Evolutionary conservation across 768 basidiomycete genomes (phyloP).

Genomic region (Gyrodon lividus): DNA sequence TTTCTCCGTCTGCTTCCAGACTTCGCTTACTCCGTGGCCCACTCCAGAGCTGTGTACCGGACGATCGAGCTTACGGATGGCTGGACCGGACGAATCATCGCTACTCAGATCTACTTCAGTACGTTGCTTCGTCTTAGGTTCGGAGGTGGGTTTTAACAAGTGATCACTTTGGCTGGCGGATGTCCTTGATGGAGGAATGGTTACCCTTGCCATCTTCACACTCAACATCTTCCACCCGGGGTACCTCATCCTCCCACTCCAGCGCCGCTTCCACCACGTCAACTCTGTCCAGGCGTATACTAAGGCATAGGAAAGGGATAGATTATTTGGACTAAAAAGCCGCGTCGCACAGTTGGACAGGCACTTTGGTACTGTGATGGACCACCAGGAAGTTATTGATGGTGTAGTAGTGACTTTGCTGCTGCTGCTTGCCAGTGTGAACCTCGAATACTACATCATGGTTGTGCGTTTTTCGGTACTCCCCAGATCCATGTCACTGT

Average conservation of each 20-base stretch:
- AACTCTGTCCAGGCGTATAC: neutral
- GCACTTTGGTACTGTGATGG: no score
- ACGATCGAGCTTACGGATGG: slow-evolving; percentile 13
- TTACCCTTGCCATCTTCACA: slow-evolving; percentile 44
- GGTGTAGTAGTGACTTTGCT: no score
- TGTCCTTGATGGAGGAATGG: slow-evolving; percentile 49
- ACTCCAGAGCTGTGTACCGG: slow-evolving; percentile 10
- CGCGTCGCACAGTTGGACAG: neutral
- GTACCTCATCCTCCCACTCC: slow-evolving; percentile 18
- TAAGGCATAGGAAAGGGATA: neutral
- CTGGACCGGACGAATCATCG: slow-evolving; percentile 50
- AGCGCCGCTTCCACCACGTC: neutral
- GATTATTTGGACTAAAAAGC: neutral
- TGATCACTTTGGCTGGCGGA: slow-evolving; percentile 30
- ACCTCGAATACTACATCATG: no score
- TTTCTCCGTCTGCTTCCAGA: neutral
- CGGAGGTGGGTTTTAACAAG: neutral
- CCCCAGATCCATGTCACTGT: no score
- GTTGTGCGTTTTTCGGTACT: no score
- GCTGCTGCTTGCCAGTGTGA: no score
- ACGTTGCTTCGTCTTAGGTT: slow-evolving; percentile 12
- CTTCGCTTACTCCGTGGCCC: neutral
- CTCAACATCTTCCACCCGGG: slow-evolving; percentile 49
- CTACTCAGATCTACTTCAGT: slow-evolving; percentile 50
- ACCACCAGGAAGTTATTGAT: no score